Conservation (phyloP, 2,329 filamentous ascomycete genomes). For the Polytolypa hystricis region DNA sequence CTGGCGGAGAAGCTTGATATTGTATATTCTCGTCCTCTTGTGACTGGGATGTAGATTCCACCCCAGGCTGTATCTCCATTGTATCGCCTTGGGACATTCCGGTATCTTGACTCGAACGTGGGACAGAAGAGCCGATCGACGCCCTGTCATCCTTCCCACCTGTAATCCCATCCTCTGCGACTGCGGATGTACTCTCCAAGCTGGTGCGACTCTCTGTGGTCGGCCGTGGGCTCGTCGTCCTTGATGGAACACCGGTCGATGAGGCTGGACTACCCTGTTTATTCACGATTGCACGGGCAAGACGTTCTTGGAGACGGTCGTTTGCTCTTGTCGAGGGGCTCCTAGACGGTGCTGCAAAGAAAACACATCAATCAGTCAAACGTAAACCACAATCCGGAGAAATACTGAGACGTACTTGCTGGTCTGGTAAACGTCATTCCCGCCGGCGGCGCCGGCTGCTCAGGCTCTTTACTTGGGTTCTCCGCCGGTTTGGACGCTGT, state of each 20-base stretch:
- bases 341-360: constrained; percentile 42
- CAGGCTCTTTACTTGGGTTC: constrained; percentile 23
- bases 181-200: constrained; percentile 17
- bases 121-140: constrained; percentile 9
- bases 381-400: background rate
- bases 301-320: constrained; percentile 75
- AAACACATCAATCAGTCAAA: constrained; percentile 9
- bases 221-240: constrained; percentile 41
- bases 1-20: no score
- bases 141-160: constrained; percentile 10
- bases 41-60: constrained; percentile 1
- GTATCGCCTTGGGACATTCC: constrained; percentile 13
- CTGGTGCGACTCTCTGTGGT: constrained; percentile 32
- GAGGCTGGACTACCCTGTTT: constrained; percentile 38
- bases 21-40: constrained; percentile 6
- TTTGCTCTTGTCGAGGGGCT: constrained; percentile 58
- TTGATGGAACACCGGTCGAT: constrained; percentile 40
- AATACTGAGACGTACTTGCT: constrained; percentile 16
- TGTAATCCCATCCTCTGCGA: constrained; percentile 14
- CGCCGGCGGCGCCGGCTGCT: constrained; percentile 22
- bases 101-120: constrained; percentile 22
- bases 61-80: constrained; percentile 2
- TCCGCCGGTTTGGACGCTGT: constrained; percentile 16
- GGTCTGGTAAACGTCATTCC: constrained; percentile 16
- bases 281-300: constrained; percentile 73